Evolutionary conservation across 441 rosid species (phyloP).

Genomic region (Euphorbia celastroides): DNA sequence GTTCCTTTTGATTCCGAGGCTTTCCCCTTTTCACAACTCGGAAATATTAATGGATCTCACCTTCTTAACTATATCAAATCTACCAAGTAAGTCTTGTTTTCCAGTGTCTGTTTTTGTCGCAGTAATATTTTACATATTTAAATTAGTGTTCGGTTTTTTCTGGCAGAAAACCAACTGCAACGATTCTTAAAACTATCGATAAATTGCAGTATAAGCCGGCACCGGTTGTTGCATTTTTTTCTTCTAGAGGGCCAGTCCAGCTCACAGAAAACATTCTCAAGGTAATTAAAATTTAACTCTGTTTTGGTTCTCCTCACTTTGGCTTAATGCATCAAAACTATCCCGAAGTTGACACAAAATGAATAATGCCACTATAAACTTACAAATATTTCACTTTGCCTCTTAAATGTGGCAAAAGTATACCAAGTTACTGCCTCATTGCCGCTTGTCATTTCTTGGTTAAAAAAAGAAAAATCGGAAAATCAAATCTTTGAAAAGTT

Average conservation of each 20-base stretch:
- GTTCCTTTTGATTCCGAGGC: constrained; percentile 56
- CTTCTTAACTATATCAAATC: constrained; percentile 51
- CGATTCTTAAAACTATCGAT: constrained; percentile 41
- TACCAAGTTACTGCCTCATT: too few relatives aligned
- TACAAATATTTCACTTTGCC: too few relatives aligned
- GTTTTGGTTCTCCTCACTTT: too few relatives aligned
- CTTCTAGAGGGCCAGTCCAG: not conserved
- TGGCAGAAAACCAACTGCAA: constrained; percentile 41
- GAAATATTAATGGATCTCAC: constrained; percentile 34
- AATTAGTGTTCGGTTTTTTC: not conserved
- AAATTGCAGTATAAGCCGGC: constrained; percentile 47
- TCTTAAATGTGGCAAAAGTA: too few relatives aligned
- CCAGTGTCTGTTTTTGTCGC: not conserved
- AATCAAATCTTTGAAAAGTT: too few relatives aligned
- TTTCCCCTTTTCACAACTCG: constrained; percentile 56
- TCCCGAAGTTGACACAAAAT: too few relatives aligned
- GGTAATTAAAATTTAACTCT: too few relatives aligned
- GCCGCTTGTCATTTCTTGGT: too few relatives aligned
- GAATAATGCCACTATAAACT: too few relatives aligned
- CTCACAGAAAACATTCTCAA: not conserved
- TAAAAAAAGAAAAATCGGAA: too few relatives aligned
- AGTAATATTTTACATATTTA: not conserved
- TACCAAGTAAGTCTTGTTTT: constrained; percentile 40
- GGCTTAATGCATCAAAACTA: too few relatives aligned
- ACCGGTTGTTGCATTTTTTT: constrained; percentile 43